Conservation (phyloP, 2,329 filamentous ascomycete species). For the Calcarisporium arbuscula region DNA sequence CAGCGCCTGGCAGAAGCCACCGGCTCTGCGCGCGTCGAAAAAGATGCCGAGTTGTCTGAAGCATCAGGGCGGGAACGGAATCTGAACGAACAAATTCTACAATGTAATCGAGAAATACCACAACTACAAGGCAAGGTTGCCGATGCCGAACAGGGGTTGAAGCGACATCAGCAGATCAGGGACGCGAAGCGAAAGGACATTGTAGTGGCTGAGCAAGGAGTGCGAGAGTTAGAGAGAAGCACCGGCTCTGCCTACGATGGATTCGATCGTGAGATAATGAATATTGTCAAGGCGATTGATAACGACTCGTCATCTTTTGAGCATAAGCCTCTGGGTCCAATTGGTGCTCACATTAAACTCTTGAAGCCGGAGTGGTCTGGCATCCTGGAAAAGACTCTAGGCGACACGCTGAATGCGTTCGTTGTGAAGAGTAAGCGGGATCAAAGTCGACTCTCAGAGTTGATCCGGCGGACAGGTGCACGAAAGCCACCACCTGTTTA, state of each 20-base stretch:
- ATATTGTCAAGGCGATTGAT: conserved; percentile 62
- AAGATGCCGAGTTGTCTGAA: conserved; percentile 45
- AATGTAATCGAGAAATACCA: conserved; percentile 23
- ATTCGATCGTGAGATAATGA: conserved; percentile 57
- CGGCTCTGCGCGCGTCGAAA: conserved; percentile 61
- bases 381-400: conserved; percentile 72
- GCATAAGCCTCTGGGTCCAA: conserved; percentile 71
- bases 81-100: conserved; percentile 19
- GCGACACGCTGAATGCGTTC: conserved; percentile 66
- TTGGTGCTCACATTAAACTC: conserved; percentile 73
- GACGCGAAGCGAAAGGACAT: conserved; percentile 49
- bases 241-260: conserved; percentile 56
- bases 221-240: conserved; percentile 45
- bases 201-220: conserved; percentile 36
- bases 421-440: conserved; percentile 75
- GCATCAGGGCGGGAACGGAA: conserved; percentile 19
- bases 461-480: conserved; percentile 62
- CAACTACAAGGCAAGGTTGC: conserved; percentile 25
- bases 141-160: conserved; percentile 22
- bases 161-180: conserved; percentile 24
- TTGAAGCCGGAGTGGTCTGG: conserved; percentile 75
- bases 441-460: conserved; percentile 55
- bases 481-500: conserved; percentile 28
- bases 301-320: conserved; percentile 64
- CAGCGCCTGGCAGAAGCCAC: conserved; percentile 59